Base-by-base conservation (phyloP, 2,329 filamentous ascomycete species). In the Penicillium digitatum region DNA sequence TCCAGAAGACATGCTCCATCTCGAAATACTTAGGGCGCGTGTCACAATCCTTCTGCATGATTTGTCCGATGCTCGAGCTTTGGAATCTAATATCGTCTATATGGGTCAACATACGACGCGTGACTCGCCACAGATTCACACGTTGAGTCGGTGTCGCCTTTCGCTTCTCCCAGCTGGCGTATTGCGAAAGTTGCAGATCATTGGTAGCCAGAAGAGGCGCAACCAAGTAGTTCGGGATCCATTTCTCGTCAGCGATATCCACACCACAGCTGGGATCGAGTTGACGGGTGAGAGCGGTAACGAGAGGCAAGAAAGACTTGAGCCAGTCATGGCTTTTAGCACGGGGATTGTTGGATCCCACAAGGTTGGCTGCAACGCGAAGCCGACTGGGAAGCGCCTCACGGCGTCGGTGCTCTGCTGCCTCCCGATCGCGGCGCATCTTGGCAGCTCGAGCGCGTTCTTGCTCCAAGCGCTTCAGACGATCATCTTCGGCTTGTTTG, bases 1-100 rank as follows among this genome's bases (percentile, higher is more conserved):
- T 73, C 78, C 78, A 80, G 60, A 80, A 80, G 45, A 80, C 68
- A 67, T 77, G 76, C 54, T 78, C 72, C 75, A 80, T 76, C 27
- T 70, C 70, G 59, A 76, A 75, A 66, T 79, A 80, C 62, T 78
- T 80, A 26, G 74, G 74, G 48, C 70, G 66, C 24, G 74, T 76
- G 62, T 77, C 75, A 46, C 66, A 69, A 64, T 78, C 74, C 58
- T 73, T 68, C 55, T 72, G 67, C 58, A 71, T 71, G 40, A 76
- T 67, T 32, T 76, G 69, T 46, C 71, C 69, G 26, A 74, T 68
- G 18, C 70, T 72, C 11, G 72, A 72, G 45, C 66, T 68, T 52
- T 71, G 59, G 24, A 70, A 66, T 35, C 71, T 72, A 16, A 69
- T 62, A 29, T 75, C 72, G 48, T 74, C 74, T 22, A 71, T 72